Conservation (phyloP, 2,329 filamentous ascomycete species). For the Aspergillus versicolor region DNA sequence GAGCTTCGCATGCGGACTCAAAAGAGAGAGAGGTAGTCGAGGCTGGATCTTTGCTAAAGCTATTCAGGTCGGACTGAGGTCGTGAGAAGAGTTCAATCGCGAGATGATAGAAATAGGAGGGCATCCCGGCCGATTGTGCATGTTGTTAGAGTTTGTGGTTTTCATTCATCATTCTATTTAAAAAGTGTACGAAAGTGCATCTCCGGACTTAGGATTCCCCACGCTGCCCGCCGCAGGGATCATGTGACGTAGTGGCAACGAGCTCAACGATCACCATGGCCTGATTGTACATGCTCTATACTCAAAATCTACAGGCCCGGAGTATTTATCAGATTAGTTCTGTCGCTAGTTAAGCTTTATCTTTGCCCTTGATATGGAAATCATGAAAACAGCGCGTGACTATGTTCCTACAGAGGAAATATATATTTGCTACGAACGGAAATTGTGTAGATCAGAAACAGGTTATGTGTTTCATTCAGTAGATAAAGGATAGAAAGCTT, state of each 20-base stretch:
- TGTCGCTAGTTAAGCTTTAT: not conserved
- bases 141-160: slow-evolving; percentile 18
- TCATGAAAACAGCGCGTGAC: not conserved
- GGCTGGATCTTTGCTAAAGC: slow-evolving; percentile 10
- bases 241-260: not conserved
- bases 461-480: slow-evolving; percentile 5
- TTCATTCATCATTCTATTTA: not conserved
- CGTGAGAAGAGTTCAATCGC: slow-evolving; percentile 58
- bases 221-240: not conserved
- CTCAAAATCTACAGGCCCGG: too few species aligned
- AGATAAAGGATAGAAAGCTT: slow-evolving; percentile 19
- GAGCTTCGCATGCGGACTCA: slow-evolving; percentile 37
- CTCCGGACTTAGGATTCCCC: not conserved
- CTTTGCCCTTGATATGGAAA: not conserved
- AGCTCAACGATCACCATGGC: not conserved
- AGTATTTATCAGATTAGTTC: too few species aligned
- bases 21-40: slow-evolving; percentile 27
- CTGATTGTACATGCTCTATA: too few species aligned
- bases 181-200: not conserved
- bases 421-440: not conserved
- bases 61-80: slow-evolving; percentile 18
- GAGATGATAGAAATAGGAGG: slow-evolving; percentile 64
- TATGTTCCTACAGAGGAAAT: not conserved
- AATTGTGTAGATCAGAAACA: slow-evolving; percentile 1
- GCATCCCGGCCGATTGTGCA: slow-evolving; percentile 49